Evolutionary conservation across 2,329 filamentous ascomycete genomes (phyloP).

Genomic region (Fusarium sp.): DNA sequence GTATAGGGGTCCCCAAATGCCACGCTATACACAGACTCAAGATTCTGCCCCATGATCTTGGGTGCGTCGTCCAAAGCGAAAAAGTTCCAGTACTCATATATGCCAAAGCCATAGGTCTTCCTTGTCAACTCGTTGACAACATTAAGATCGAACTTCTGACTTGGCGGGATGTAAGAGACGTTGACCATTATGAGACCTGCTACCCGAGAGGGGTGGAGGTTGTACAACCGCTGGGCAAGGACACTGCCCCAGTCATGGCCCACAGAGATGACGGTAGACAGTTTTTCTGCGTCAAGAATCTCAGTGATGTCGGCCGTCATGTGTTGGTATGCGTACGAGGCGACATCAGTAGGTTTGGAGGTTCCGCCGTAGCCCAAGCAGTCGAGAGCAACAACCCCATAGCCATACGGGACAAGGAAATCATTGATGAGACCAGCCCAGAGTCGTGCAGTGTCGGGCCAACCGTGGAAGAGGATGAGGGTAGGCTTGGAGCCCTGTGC

Average conservation of each 20-base stretch:
- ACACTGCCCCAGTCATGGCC: conserved; percentile 64
- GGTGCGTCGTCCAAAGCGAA: conserved; percentile 55
- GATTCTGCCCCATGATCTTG: conserved; percentile 51
- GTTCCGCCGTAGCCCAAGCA: conserved; percentile 54
- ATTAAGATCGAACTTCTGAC: conserved; percentile 51
- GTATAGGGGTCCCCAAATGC: conserved; percentile 47
- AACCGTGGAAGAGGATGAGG: conserved; percentile 61
- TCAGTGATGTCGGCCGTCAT: conserved; percentile 53
- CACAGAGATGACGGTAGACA: conserved; percentile 53
- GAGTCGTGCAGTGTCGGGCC: conserved; percentile 58
- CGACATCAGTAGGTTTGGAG: conserved; percentile 54
- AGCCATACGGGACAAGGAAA: conserved; percentile 51
- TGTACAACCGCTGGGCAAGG: conserved; percentile 55
- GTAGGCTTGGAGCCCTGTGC: conserved; percentile 45
- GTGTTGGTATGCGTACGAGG: conserved; percentile 51
- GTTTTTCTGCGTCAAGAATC: conserved; percentile 54
- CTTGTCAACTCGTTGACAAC: conserved; percentile 47
- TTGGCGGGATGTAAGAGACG: conserved; percentile 54
- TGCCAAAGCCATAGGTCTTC: conserved; percentile 51
- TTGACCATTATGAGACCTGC: conserved; percentile 57
- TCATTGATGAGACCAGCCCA: conserved; percentile 57
- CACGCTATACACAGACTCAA: conserved; percentile 52
- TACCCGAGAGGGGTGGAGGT: conserved; percentile 55
- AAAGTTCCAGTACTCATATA: conserved; percentile 60
- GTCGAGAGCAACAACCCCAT: conserved; percentile 54